Base-by-base conservation (phyloP, 2,329 filamentous ascomycete species). In the Arthrinium puccinioides region DNA sequence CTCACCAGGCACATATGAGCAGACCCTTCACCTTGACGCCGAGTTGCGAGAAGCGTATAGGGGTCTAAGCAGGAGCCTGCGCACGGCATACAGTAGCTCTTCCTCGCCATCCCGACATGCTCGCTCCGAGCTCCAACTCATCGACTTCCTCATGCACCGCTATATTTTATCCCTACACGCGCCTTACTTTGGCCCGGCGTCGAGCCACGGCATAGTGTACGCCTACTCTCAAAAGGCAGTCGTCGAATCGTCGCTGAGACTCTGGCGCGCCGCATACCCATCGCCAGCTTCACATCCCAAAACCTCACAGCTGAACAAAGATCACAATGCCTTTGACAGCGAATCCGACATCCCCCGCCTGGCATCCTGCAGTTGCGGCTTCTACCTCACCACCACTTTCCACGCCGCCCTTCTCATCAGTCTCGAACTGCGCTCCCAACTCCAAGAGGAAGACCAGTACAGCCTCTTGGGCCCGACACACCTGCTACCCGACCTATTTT, bases 151-250 rank as follows among this genome's bases (percentile, higher is more conserved):
- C 15, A 63, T 76, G 44, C 63, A 69, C 24, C 69, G 72, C 6
- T 76, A 73, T 44, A 49, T 79, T 6, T 59, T 71, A 5, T 60
- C 67, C 0, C 62, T 82, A 0, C 76, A 82, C 46, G 56, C 68
- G 3, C 69, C 70, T 0, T 76, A 64, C 49, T 66, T 69, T 34
- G 51, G 50, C 1, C 48, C 56, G 1, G 56, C 66, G 0, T 8
- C 23, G 8, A 51, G 64, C 4, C 47, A 55, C 0, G 56, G 70
- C 3, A 54, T 64, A 2, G 44, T 56, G 5, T 75, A 67, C 42
- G 66, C 69, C 0, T 74, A 61, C 38, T 72, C 72, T 0, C 53
- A 69, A 1, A 68, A 65, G 29, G 62, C 68, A 0, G 56, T 64
- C 0, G 42, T 72, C 9, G 72, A 77, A 4, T 59, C 59, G 0